Percentiles rank a stretch among this genome's conserved stretches.
These are phyloP conservation scores for Gossypium raimondii DNA, from an alignment of 345 rosid genomes.

Conservation along the genomic window DNA sequence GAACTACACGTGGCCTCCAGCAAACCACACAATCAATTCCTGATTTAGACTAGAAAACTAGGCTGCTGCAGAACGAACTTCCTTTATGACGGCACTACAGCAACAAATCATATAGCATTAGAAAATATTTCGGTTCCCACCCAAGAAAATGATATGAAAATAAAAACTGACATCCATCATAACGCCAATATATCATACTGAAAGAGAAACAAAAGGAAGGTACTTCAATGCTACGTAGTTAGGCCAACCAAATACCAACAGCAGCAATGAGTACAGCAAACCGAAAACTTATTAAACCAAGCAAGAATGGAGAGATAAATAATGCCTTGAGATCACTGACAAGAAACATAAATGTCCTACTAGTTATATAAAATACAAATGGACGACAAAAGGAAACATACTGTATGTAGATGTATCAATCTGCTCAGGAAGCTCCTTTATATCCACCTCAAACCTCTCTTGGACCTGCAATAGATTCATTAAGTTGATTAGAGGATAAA, in stretches of 20 bases:
- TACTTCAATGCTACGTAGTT: neutral
- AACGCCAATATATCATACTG: neutral
- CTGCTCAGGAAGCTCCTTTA: constrained; percentile 96
- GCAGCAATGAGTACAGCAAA: neutral
- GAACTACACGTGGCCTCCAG: constrained; percentile 6
- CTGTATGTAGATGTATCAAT: constrained; percentile 93
- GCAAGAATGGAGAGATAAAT: neutral
- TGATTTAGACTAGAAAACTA: neutral
- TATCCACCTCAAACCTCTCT: constrained; percentile 93
- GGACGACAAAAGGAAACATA: constrained; percentile 28
- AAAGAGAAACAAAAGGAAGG: neutral
- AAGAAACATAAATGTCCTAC: neutral
- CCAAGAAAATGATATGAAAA: neutral
- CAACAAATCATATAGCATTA: neutral
- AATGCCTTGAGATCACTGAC: neutral
- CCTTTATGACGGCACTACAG: constrained; percentile 10
- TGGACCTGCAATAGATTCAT: constrained; percentile 52
- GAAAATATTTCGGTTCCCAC: neutral
- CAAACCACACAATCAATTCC: neutral
- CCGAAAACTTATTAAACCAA: neutral
- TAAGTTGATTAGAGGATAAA: neutral
- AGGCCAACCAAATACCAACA: neutral
- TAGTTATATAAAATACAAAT: neutral
- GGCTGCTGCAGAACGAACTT: neutral
- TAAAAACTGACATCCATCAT: neutral